Evolutionary conservation across 2,329 filamentous ascomycete genomes (phyloP).

Genomic region (Pseudopyrenochaeta lycopersici): DNA sequence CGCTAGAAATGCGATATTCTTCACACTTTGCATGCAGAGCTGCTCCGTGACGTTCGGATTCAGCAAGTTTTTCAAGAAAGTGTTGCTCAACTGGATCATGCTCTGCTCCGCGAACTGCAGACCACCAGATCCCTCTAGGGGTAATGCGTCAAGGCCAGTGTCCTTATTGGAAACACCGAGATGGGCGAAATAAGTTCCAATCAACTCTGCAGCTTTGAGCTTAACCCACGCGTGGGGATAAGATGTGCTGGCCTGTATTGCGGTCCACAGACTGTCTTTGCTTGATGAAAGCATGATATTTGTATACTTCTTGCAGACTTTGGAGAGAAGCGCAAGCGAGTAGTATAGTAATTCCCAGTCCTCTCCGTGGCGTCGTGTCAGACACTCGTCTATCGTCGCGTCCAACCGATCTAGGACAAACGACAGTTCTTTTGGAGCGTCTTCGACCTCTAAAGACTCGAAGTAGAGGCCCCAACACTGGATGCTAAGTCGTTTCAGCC

Average conservation of each 20-base stretch:
- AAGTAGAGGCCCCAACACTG: constrained; percentile 87
- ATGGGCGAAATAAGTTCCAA: constrained; percentile 81
- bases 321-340: constrained; percentile 73
- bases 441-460: constrained; percentile 63
- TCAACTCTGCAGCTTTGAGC: constrained; percentile 75
- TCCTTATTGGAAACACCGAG: constrained; percentile 72
- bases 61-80: constrained; percentile 68
- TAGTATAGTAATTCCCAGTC: constrained; percentile 80
- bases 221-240: constrained; percentile 80
- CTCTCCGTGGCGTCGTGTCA: constrained; percentile 60
- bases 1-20: constrained; percentile 84
- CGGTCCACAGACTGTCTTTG: constrained; percentile 74
- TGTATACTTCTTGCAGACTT: constrained; percentile 73
- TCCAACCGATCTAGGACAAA: constrained; percentile 63
- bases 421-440: constrained; percentile 71
- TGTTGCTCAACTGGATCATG: constrained; percentile 67
- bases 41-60: constrained; percentile 73
- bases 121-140: constrained; percentile 75
- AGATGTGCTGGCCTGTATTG: constrained; percentile 73
- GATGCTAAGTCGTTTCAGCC: constrained; percentile 76
- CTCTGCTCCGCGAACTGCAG: constrained; percentile 71
- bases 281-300: constrained; percentile 68
- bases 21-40: constrained; percentile 79
- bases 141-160: constrained; percentile 62
- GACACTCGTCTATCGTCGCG: constrained; percentile 61